Evolutionary conservation across 208 protist species (phyloP).

Genomic region (Wallacemonas rigidus): DNA sequence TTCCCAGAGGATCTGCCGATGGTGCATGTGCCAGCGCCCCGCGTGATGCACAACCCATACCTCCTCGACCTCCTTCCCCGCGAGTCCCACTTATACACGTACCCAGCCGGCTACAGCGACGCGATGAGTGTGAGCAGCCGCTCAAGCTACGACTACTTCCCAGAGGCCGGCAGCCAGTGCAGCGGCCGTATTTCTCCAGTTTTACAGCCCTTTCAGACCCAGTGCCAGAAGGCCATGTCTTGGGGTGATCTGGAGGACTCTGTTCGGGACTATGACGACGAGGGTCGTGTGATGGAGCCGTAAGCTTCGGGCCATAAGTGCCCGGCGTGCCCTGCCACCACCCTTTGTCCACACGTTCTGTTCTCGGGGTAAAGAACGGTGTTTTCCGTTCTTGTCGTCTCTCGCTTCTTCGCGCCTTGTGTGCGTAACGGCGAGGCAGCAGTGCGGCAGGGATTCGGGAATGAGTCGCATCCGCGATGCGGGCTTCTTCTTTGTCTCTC

Average conservation of each 20-base stretch:
- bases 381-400: background rate
- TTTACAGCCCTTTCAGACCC: background rate
- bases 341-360: slow-evolving; percentile 1
- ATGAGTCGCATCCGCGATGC: too few species aligned
- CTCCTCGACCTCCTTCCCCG: slow-evolving; percentile 33
- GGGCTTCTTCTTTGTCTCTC: too few species aligned
- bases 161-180: slow-evolving; percentile 21
- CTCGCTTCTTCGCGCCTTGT: background rate
- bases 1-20: slow-evolving; percentile 5
- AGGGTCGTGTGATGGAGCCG: slow-evolving; percentile 16
- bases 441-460: too few species aligned
- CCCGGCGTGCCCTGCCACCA: background rate
- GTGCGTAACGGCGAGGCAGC: too few species aligned
- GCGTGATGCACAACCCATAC: slow-evolving; percentile 54
- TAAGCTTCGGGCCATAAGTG: background rate
- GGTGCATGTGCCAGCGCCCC: background rate
- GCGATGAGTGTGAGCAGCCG: slow-evolving; percentile 23
- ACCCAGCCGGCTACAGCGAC: slow-evolving; percentile 31
- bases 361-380: background rate
- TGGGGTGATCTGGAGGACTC: slow-evolving; percentile 10
- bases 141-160: slow-evolving; percentile 42
- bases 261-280: background rate
- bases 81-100: slow-evolving; percentile 33
- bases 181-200: background rate
- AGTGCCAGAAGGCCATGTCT: slow-evolving; percentile 14